Base-by-base conservation (phyloP, 352 stramenopile genomes). In the Thalassiosira hispida region DNA sequence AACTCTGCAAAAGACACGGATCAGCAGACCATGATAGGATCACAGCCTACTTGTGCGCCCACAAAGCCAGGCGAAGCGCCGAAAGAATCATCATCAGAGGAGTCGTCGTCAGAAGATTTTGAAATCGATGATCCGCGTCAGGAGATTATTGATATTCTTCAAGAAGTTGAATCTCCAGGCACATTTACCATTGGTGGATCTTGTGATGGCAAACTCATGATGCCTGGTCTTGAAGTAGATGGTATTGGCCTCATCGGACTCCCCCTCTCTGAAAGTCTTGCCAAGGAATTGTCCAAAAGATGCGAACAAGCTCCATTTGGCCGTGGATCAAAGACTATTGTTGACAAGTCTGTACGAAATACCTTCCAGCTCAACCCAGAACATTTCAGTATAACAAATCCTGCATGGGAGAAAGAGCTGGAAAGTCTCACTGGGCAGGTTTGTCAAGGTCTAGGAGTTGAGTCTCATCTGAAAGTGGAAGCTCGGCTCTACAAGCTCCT, bases 401-500 rank as follows among this genome's bases (percentile, higher is more conserved):
- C 52, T n/a, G 56, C 16, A 7, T 49, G 40, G 40, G 16, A 16
- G 2, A n/a, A 16, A 1, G 40, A 49, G 40, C 40, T 49, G 3
- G 16, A 49, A 16, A 5, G 40, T 49, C 40, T 49, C n/a, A 49
- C 40, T 18, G 1, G 16, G 16, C 40, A 49, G 16, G 68, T 77
- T 14, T 38, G 53, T 49, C 51, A 49, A 18, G 51, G 63, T 49
- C 53, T 73, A 46, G 71, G 71, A 25, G 55, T 53, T 8, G 57
- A 64, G 20, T 22, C 53, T 25, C 59, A 79, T 29, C 71, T 72
- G 44, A 57, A 66, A 38, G 29, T 72, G 4, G 31, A 79, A 40
- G 71, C 71, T 18, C 20, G 27, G 38, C 25, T 79, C 3, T 79
- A 79, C 49, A 79, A 79, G 42, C 61, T 79, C 18, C 51, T 79